Evolutionary conservation across 805 yeast species (phyloP).

Genomic region (Yamadazyma paraphyllophila): DNA sequence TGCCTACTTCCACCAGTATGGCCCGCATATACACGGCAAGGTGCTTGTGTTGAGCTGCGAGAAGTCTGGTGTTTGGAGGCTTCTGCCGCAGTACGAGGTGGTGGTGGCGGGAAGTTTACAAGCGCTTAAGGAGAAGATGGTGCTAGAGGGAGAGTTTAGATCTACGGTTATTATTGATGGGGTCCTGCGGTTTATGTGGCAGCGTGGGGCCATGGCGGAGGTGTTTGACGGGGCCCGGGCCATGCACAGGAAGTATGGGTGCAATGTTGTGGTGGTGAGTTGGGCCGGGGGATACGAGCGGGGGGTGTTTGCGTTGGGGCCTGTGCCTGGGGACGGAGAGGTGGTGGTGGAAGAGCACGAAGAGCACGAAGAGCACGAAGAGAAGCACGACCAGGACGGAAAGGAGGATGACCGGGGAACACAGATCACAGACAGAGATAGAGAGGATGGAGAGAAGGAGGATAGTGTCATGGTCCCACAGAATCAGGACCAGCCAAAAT

Average conservation of each 20-base stretch:
- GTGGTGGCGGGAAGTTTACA: not conserved
- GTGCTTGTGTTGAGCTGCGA: constrained; percentile 3
- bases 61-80: not conserved
- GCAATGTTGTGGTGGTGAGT: constrained; percentile 25
- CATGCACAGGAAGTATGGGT: constrained; percentile 14
- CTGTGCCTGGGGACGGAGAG: not conserved
- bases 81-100: not conserved
- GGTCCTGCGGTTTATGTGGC: constrained; percentile 6
- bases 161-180: constrained; percentile 4
- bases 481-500: too few species aligned
- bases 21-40: not conserved
- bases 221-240: not conserved
- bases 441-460: too few species aligned
- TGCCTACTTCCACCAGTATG: not conserved
- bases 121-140: not conserved
- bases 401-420: too few species aligned
- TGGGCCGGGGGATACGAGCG: constrained; percentile 29
- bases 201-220: constrained; percentile 7
- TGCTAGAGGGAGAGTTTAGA: not conserved
- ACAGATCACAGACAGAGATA: too few species aligned
- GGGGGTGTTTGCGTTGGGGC: constrained; percentile 17
- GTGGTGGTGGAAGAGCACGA: too few species aligned
- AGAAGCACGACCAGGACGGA: too few species aligned
- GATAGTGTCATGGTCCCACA: too few species aligned
- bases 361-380: too few species aligned